These are phyloP conservation scores for Petunia axillaris DNA, from an alignment of 257 asterid genomes.

Conservation along the genomic window DNA sequence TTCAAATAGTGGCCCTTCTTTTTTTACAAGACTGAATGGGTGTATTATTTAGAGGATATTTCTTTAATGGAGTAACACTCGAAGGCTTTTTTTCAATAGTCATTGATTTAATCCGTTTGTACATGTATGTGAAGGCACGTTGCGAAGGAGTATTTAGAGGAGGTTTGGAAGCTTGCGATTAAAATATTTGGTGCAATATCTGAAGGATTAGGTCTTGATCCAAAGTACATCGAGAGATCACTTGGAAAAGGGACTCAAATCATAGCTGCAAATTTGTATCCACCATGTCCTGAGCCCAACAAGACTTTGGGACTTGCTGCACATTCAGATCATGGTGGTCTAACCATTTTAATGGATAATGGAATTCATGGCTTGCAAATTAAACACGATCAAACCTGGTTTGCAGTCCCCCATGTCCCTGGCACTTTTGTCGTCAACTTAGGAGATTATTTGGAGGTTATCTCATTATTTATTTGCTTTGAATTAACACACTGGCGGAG, in stretches of 20 bases:
- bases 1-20: too few species aligned
- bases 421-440: slow-evolving; percentile 56
- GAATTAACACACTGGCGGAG: background rate
- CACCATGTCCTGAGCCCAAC: slow-evolving; percentile 69
- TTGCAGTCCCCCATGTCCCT: slow-evolving; percentile 46
- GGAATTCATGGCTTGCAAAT: slow-evolving; percentile 61
- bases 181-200: slow-evolving; percentile 35
- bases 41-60: too few species aligned
- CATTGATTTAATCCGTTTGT: background rate
- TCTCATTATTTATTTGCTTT: background rate
- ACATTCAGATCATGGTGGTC: slow-evolving; percentile 68
- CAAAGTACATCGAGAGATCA: slow-evolving; percentile 40
- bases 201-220: slow-evolving; percentile 56
- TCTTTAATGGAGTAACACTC: too few species aligned
- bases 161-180: slow-evolving; percentile 45
- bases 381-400: slow-evolving; percentile 47
- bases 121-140: slow-evolving; percentile 34
- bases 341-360: slow-evolving; percentile 61
- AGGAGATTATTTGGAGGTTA: slow-evolving; percentile 69
- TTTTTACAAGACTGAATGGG: too few species aligned
- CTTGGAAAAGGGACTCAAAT: slow-evolving; percentile 53
- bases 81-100: background rate
- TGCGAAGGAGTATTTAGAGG: slow-evolving; percentile 50
- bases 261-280: slow-evolving; percentile 56
- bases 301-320: slow-evolving; percentile 58